Percentiles rank a stretch among this genome's conserved stretches.
These are phyloP conservation scores for Solanum hybrid DNA, from an alignment of 305 asterid species.

Conservation along the genomic window DNA sequence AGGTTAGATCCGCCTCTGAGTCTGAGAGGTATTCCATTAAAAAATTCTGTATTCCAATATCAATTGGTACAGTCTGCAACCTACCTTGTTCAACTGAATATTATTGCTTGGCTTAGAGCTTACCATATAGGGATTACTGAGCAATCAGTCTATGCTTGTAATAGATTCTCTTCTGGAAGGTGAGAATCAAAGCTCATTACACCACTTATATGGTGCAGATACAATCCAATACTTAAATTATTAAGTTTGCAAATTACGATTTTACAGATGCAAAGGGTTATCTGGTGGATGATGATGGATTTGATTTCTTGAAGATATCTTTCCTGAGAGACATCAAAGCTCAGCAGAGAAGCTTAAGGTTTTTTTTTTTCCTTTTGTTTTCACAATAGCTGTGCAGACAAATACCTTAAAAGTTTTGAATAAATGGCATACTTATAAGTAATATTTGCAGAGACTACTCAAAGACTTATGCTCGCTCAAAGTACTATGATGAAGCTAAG, in stretches of 20 bases:
- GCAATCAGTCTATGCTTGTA: neutral
- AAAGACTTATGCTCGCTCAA: conserved; percentile 91
- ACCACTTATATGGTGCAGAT: neutral
- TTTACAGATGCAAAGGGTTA: conserved; percentile 87
- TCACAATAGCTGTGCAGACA: neutral
- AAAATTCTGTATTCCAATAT: neutral
- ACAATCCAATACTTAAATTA: neutral
- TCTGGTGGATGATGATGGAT: conserved; percentile 95
- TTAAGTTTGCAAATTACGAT: conserved; percentile 10
- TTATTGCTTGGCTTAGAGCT: neutral
- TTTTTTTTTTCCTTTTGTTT: conserved; percentile 5
- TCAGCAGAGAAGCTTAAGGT: conserved; percentile 95
- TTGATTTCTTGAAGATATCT: conserved; percentile 86
- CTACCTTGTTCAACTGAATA: neutral
- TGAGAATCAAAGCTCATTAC: neutral
- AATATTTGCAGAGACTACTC: conserved; percentile 79
- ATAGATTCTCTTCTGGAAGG: conserved; percentile 6
- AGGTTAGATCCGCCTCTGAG: neutral
- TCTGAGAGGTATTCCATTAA: neutral
- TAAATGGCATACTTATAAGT: conserved; percentile 18
- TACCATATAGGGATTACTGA: neutral
- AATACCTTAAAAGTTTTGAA: neutral
- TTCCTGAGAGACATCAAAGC: conserved; percentile 75
- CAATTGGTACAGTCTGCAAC: neutral
- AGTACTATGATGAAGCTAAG: conserved; percentile 85